Percentiles rank a stretch among this genome's conserved stretches.
Conservation (phyloP, 164 flowering plant genomes). For the Annona squamosa region DNA sequence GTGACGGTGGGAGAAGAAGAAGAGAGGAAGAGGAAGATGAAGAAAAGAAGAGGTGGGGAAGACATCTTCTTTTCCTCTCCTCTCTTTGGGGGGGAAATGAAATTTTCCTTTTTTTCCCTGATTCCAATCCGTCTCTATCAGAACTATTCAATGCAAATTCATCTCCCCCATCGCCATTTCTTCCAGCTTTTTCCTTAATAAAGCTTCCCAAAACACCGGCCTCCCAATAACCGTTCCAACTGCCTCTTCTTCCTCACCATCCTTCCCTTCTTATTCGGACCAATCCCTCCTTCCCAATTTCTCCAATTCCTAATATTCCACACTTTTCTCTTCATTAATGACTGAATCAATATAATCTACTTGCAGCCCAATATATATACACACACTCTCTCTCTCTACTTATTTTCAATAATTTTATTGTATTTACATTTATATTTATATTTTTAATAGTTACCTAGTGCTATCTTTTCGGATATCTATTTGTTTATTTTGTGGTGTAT, state of each 20-base stretch:
- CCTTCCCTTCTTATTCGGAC: neutral
- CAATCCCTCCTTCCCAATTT: neutral
- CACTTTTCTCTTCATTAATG: neutral
- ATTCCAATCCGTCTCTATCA: neutral
- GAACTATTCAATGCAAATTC: neutral
- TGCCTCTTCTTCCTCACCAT: neutral
- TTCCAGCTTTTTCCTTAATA: neutral
- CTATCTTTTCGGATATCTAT: too few relatives aligned
- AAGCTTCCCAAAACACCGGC: too few relatives aligned
- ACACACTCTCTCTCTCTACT: too few relatives aligned
- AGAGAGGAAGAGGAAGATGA: constrained; percentile 12
- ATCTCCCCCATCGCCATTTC: neutral
- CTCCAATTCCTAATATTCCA: neutral
- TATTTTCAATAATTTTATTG: too few relatives aligned
- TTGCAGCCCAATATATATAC: too few relatives aligned
- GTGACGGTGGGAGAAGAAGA: constrained; percentile 5
- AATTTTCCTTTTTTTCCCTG: neutral
- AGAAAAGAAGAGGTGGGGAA: constrained; percentile 35
- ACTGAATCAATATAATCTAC: neutral
- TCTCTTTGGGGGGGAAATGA: constrained; percentile 4
- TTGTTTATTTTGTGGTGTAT: too few relatives aligned
- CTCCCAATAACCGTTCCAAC: neutral
- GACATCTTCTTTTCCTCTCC: constrained; percentile 18
- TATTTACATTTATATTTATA: too few relatives aligned
- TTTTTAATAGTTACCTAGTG: too few relatives aligned